Base-by-base conservation (phyloP, 129 eudicot species). In the Centaurea solstitialis region DNA sequence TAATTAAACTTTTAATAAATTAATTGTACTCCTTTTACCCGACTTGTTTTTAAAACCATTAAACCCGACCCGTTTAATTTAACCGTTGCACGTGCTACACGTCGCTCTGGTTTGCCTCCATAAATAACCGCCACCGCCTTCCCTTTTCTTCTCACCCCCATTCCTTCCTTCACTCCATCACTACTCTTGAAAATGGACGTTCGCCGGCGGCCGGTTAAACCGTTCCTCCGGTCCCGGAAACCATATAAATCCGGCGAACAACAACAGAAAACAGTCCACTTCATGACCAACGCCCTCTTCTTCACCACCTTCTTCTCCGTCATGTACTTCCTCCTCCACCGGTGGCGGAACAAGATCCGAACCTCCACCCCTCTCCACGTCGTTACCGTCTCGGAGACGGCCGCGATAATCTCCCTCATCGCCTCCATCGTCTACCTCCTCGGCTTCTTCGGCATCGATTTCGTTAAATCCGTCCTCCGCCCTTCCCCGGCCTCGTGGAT, bases 301-400 rank as follows among this genome's bases (percentile, higher is more conserved):
- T 86, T 89, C 86, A 79, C 93, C 47, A 80, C 87, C 41, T 89
- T 89, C 67, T 86, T 89, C 86, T 84, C 90, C 35, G 90, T 82
- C 53, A 80, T 88, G 17, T 87, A 87, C 77, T 89, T 75, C 78
- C 93, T 89, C 73, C 93, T 89, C 72, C 87, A 78, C 83, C 81
- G 87, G 0, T 89, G 93, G 93, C 87, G 93, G 7, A 88, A 89
- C 64, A 89, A 89, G 84, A 89, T 89, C 80, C 82, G 93, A 17
- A 79, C 76, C 53, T 85, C 90, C 64, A 89, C 88, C 21, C 89
- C 93, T 43, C 93, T 89, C 45, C 93, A 87, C 76, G 81, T 86
- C 75, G 70, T 89, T 70, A 89, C 80, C 67, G 76, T 87, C 47
- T 84, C 90, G 45, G 93, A 89, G 40, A 84, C 87, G 10, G 68